Conservation (phyloP, 2,329 filamentous ascomycete species). For the Ustulina deusta region DNA sequence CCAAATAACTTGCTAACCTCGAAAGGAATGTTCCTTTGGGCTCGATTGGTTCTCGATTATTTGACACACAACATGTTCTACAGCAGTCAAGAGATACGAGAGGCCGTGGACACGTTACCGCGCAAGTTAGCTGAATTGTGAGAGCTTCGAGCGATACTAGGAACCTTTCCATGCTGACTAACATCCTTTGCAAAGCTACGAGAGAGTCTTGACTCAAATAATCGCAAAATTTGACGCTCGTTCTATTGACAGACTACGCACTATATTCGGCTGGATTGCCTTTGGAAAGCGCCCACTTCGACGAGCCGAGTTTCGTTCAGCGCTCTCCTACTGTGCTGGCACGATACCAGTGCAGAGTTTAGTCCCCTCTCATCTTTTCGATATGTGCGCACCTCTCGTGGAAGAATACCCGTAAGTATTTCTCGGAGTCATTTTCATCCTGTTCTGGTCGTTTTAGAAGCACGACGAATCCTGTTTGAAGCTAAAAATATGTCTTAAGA, state of each 20-base stretch:
- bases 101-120: slow-evolving; percentile 16
- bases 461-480: not conserved
- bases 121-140: slow-evolving; percentile 20
- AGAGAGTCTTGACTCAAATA: slow-evolving; percentile 22
- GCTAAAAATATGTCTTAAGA: not conserved
- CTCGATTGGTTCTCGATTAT: slow-evolving; percentile 25
- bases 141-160: not conserved
- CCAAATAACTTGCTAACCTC: slow-evolving; percentile 2
- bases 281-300: slow-evolving; percentile 22
- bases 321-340: slow-evolving; percentile 17
- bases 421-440: not conserved
- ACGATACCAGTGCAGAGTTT: not conserved
- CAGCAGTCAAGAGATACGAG: slow-evolving; percentile 10
- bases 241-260: slow-evolving; percentile 21
- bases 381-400: slow-evolving; percentile 28
- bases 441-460: not conserved
- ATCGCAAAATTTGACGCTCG: slow-evolving; percentile 20
- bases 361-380: slow-evolving; percentile 23
- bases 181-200: slow-evolving; percentile 8
- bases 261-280: slow-evolving; percentile 25
- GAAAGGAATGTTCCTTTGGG: slow-evolving; percentile 29
- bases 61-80: slow-evolving; percentile 27
- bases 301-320: slow-evolving; percentile 27
- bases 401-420: slow-evolving; percentile 15
- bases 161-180: not conserved